Evolutionary conservation across 1,139 yeast species (phyloP).

Genomic region (Geotrichum carabidarum): DNA sequence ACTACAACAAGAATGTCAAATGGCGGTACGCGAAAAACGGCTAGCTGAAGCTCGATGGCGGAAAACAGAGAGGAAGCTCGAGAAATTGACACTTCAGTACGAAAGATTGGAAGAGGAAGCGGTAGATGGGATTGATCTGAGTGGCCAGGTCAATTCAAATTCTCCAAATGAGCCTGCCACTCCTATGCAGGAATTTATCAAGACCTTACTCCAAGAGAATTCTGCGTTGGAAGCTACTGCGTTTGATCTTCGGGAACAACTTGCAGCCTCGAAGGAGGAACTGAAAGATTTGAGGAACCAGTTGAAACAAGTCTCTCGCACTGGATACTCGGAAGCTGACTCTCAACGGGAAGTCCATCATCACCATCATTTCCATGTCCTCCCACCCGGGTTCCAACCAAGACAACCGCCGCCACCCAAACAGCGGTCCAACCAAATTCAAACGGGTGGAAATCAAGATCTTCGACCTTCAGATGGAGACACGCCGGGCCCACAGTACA

Average conservation of each 20-base stretch:
- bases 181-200: constrained; percentile 18
- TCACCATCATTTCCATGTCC: constrained; percentile 16
- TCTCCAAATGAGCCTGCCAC: constrained; percentile 2
- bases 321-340: not conserved
- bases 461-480: not conserved
- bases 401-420: not conserved
- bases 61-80: constrained; percentile 26
- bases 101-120: constrained; percentile 23
- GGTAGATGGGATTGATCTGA: not conserved
- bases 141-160: not conserved
- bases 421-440: not conserved
- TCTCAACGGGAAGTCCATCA: constrained; percentile 11
- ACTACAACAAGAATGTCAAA: constrained; percentile 24
- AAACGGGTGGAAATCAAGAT: not conserved
- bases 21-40: constrained; percentile 22
- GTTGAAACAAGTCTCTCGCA: constrained; percentile 3
- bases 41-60: constrained; percentile 26
- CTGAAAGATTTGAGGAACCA: constrained; percentile 9
- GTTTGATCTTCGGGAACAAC: constrained; percentile 16
- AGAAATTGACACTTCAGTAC: constrained; percentile 27
- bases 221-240: constrained; percentile 16
- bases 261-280: constrained; percentile 9
- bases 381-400: constrained; percentile 5
- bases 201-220: constrained; percentile 18
- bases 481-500: not conserved